Percentiles rank a stretch among this genome's conserved stretches.
phyloP scores from a whole-genome alignment of 441 rosid species.

The Pelargonium myrrhifolium region DNA sequence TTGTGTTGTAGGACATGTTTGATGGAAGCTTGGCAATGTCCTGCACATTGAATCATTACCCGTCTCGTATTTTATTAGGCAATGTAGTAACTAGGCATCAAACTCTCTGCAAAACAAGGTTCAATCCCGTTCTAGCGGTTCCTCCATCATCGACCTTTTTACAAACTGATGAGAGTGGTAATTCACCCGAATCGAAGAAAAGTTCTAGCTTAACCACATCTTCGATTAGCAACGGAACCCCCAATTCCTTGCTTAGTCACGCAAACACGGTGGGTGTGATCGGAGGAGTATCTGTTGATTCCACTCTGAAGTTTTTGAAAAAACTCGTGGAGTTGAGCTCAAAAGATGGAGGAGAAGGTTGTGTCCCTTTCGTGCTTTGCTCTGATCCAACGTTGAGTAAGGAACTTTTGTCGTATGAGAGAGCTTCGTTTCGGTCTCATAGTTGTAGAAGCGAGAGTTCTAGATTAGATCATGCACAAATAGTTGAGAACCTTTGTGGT shows the following conservation, averaged over 20 bases:
- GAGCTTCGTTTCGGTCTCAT: constrained; percentile 28
- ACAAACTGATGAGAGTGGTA: constrained; percentile 44
- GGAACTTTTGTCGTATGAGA: constrained; percentile 31
- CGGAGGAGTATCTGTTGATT: constrained; percentile 51
- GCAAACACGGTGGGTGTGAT: constrained; percentile 57
- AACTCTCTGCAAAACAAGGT: constrained; percentile 24
- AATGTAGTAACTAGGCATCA: constrained; percentile 24
- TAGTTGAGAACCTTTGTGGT: constrained; percentile 39
- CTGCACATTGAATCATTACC: constrained; percentile 26
- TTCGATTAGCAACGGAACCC: constrained; percentile 7
- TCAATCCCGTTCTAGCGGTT: constrained; percentile 33
- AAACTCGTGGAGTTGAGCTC: constrained; percentile 51
- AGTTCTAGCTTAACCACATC: constrained; percentile 22
- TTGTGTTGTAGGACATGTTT: constrained; percentile 23
- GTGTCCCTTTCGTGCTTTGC: constrained; percentile 54
- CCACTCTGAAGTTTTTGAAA: constrained; percentile 44
- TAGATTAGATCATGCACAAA: constrained; percentile 23
- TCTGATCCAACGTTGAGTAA: constrained; percentile 55
- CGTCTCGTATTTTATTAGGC: constrained; percentile 24
- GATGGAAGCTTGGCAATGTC: constrained; percentile 40
- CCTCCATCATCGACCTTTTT: constrained; percentile 42
- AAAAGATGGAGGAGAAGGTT: constrained; percentile 31
- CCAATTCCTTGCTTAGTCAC: constrained; percentile 36
- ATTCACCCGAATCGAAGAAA: constrained; percentile 33
- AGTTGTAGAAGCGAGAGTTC: constrained; percentile 23